Evolutionary conservation across 2,329 filamentous ascomycete species (phyloP).

Genomic region (Penicillium sp.): DNA sequence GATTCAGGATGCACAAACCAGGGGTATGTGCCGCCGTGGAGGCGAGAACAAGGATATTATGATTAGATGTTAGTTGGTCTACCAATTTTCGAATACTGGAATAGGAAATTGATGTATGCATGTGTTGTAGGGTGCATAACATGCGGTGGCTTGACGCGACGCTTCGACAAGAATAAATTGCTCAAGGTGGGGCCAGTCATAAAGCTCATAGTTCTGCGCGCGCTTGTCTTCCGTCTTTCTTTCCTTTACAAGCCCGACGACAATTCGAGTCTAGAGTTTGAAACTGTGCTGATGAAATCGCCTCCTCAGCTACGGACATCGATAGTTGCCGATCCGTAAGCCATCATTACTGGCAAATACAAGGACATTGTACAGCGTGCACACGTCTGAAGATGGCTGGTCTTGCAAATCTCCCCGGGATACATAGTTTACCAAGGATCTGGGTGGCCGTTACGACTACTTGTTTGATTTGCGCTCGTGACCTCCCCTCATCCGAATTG

Average conservation of each 20-base stretch:
- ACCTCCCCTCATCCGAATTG: neutral
- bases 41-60: neutral
- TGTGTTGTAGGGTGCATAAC: neutral
- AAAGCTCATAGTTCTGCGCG: neutral
- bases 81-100: neutral
- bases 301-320: neutral
- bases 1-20: conserved; percentile 13
- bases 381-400: neutral
- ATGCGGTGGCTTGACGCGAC: neutral
- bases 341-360: neutral
- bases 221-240: neutral
- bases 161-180: neutral
- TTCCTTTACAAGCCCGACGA: neutral
- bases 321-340: neutral
- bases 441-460: neutral
- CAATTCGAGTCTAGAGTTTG: neutral
- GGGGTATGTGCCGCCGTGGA: conserved; percentile 6
- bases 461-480: conserved; percentile 7
- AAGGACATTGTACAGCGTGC: neutral
- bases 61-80: neutral
- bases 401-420: neutral
- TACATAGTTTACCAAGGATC: neutral
- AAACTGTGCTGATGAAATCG: neutral
- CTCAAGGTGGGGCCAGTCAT: neutral
- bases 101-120: neutral